Conservation (phyloP, 2,329 filamentous ascomycete species). For the Sarocladiaceae sp. region DNA sequence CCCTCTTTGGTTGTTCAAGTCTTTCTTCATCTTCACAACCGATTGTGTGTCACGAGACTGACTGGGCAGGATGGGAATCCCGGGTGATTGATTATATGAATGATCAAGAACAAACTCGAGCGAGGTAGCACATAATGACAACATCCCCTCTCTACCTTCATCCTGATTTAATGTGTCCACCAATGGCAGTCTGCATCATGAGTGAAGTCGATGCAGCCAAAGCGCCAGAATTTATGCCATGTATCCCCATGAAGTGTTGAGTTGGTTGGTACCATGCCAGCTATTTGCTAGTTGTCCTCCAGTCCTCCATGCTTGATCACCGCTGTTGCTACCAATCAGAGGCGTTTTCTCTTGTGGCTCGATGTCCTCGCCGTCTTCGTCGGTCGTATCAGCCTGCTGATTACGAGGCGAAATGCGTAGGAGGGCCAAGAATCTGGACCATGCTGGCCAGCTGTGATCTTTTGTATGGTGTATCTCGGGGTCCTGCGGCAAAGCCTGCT, state of each 20-base stretch:
- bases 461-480: too few species aligned
- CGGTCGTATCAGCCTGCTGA: background rate
- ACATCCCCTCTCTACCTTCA: conserved; percentile 9
- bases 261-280: conserved; percentile 23
- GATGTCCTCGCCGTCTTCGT: background rate
- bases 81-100: conserved; percentile 5
- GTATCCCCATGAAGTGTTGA: conserved; percentile 24
- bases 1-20: background rate
- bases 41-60: conserved; percentile 4
- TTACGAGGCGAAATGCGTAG: background rate
- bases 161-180: background rate
- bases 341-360: conserved; percentile 3
- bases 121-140: conserved; percentile 9
- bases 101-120: background rate
- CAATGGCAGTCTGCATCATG: background rate
- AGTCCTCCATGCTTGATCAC: background rate
- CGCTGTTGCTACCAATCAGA: background rate
- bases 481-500: too few species aligned
- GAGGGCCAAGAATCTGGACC: background rate
- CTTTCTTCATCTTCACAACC: conserved; percentile 4
- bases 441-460: background rate
- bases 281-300: conserved; percentile 21
- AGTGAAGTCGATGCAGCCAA: background rate
- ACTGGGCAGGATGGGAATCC: background rate
- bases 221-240: conserved; percentile 18